Evolutionary conservation across 163 green algal species (phyloP).

Genomic region (Picocystis sp.): DNA sequence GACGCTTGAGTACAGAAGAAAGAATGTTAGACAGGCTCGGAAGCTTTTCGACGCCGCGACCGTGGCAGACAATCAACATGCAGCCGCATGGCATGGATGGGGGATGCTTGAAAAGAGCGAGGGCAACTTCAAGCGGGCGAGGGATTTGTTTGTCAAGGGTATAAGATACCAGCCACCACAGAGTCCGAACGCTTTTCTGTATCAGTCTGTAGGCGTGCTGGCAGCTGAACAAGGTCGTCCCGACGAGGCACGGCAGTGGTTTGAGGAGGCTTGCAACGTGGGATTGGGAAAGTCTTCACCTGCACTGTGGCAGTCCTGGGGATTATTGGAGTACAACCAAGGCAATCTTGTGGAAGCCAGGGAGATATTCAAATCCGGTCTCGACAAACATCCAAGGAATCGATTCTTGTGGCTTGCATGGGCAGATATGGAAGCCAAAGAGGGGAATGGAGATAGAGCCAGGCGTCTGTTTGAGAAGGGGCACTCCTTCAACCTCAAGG

Average conservation of each 20-base stretch:
- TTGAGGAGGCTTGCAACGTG: slow-evolving; percentile 28
- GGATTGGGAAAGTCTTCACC: slow-evolving; percentile 27
- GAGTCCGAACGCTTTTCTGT: slow-evolving; percentile 61
- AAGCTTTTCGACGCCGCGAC: slow-evolving; percentile 82
- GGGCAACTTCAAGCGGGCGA: slow-evolving; percentile 52
- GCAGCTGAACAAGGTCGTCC: slow-evolving; percentile 49
- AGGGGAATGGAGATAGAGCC: slow-evolving; percentile 41
- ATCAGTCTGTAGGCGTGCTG: slow-evolving; percentile 55
- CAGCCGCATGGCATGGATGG: slow-evolving; percentile 90
- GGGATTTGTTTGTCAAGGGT: slow-evolving; percentile 64
- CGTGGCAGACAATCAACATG: slow-evolving; percentile 62
- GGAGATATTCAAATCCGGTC: slow-evolving; percentile 15
- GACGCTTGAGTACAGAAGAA: slow-evolving; percentile 52
- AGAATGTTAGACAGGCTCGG: slow-evolving; percentile 48
- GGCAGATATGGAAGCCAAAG: slow-evolving; percentile 60
- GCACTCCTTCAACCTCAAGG: slow-evolving; percentile 48
- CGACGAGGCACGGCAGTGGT: slow-evolving; percentile 61
- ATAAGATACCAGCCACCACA: slow-evolving; percentile 2
- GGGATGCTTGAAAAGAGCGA: slow-evolving; percentile 77
- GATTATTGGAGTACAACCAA: slow-evolving; percentile 52
- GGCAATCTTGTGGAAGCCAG: slow-evolving; percentile 39
- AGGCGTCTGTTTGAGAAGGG: slow-evolving; percentile 57
- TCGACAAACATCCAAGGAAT: slow-evolving; percentile 13
- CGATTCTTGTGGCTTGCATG: slow-evolving; percentile 70
- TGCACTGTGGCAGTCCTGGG: slow-evolving; percentile 77